phyloP scores from a whole-genome alignment of 1,139 yeast genomes.

The Zhuliangozyma parablackwelliae region DNA sequence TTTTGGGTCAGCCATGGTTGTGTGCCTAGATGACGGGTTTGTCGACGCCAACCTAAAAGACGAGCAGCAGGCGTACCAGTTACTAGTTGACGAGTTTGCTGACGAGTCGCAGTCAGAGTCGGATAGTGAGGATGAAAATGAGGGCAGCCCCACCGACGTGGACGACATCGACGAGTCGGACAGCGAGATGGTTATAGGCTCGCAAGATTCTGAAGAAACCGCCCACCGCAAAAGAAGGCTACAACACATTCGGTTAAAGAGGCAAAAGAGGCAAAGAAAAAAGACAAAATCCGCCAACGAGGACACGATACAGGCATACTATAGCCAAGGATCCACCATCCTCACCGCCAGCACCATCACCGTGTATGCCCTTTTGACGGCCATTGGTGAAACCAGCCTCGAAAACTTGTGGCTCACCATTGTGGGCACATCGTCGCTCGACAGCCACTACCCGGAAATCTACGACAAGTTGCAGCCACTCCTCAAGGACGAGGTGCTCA shows the following conservation, averaged over 20 bases:
- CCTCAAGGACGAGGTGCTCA: slow-evolving; percentile 74
- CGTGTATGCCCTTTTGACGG: slow-evolving; percentile 72
- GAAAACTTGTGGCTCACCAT: slow-evolving; percentile 83
- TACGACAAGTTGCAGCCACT: slow-evolving; percentile 72
- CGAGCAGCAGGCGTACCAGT: slow-evolving; percentile 54
- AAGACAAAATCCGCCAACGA: slow-evolving; percentile 44
- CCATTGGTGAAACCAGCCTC: slow-evolving; percentile 57
- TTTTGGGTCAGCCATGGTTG: slow-evolving; percentile 76
- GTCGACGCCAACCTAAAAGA: slow-evolving; percentile 52
- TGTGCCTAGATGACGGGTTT: slow-evolving; percentile 85
- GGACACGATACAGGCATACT: slow-evolving; percentile 66
- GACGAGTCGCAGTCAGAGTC: slow-evolving; percentile 25
- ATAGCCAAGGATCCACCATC: slow-evolving; percentile 77
- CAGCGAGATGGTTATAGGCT: slow-evolving; percentile 18
- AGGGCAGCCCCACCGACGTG: slow-evolving; percentile 18
- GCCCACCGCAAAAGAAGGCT: slow-evolving; percentile 27
- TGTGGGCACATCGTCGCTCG: slow-evolving; percentile 82
- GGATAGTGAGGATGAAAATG: slow-evolving; percentile 25
- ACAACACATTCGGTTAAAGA: slow-evolving; percentile 23
- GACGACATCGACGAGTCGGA: slow-evolving; percentile 23
- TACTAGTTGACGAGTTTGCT: slow-evolving; percentile 32
- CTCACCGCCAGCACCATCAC: slow-evolving; percentile 75
- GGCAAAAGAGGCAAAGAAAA: slow-evolving; percentile 27
- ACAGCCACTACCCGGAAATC: slow-evolving; percentile 69
- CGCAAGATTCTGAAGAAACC: slow-evolving; percentile 33